Conservation (phyloP, 2,329 filamentous ascomycete genomes). For the Fusarium zealandicum region DNA sequence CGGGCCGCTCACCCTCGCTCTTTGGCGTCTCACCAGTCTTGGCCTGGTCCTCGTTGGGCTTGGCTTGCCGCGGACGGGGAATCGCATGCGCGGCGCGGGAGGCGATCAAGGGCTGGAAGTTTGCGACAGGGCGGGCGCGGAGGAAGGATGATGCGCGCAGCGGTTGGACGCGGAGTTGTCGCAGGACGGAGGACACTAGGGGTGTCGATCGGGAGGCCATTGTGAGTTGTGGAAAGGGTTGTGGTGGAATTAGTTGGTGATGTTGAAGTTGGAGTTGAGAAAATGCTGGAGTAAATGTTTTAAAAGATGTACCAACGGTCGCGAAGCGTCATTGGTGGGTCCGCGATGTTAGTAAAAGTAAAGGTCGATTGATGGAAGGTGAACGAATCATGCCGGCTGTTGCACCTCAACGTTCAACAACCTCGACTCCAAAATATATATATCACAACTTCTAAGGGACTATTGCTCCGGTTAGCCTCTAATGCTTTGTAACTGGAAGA, state of each 20-base stretch:
- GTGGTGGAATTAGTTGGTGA: slow-evolving; percentile 1
- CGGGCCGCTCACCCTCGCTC: slow-evolving; percentile 43
- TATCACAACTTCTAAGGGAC: too few species aligned
- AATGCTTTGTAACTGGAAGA: too few species aligned
- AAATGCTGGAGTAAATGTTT: slow-evolving; percentile 30
- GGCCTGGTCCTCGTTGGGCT: slow-evolving; percentile 17
- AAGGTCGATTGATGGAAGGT: slow-evolving; percentile 19
- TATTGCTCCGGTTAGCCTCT: too few species aligned
- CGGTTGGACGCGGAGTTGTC: slow-evolving; percentile 25
- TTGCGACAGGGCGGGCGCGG: slow-evolving; percentile 12
- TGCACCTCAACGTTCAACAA: slow-evolving; percentile 22
- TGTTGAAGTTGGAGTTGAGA: slow-evolving; percentile 11
- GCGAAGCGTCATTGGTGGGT: slow-evolving; percentile 37
- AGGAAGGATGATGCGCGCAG: slow-evolving; percentile 27
- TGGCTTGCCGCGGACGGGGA: slow-evolving; percentile 42
- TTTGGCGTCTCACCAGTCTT: slow-evolving; percentile 28
- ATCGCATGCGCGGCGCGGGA: slow-evolving; percentile 47
- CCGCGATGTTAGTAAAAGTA: slow-evolving; percentile 10
- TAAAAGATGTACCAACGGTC: slow-evolving; percentile 7
- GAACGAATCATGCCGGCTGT: slow-evolving; percentile 24
- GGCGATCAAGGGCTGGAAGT: slow-evolving; percentile 23
- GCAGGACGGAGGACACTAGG: slow-evolving; percentile 27
- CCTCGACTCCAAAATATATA: not conserved
- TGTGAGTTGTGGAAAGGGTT: not conserved
- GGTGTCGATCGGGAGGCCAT: slow-evolving; percentile 44